Base-by-base conservation (phyloP, 495 filamentous ascomycete species). In the Hypoxylon lienhwacheense region DNA sequence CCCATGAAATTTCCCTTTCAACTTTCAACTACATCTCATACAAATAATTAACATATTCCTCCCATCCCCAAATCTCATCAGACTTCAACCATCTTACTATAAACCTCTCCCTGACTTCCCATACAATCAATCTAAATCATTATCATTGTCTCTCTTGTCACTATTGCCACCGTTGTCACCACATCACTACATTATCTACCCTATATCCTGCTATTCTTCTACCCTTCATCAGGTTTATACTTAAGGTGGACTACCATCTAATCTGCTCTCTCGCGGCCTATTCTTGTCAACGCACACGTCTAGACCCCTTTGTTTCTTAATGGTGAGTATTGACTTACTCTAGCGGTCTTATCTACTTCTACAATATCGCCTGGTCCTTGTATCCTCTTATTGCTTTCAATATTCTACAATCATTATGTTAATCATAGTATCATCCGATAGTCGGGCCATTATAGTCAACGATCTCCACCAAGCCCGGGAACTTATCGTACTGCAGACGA, bases 401-500 rank as follows among this genome's bases (percentile, higher is more conserved):
- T 14, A 28, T 22, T 21, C 20, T 39, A 24, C 1, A 2, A 20
- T 26, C 21, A 26, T 46, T 28, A 29, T 44, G 50, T 29, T 55
- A 33, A 55, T 29, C 12, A 14, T 49, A 34, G 10, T 10, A 50
- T 45, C 26, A 45, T 50, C 29, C n/a, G 35, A 48, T 60, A 87
- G 83, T 85, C 82, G 66, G 78, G 77, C 50, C 81, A 83, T 68
- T 77, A 77, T 64, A 77, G 82, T 65, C 75, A 77, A 57, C 80
- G 75, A 44, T 72, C 78, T 32, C 73, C 79, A 40, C 77, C 76
- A 45, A 76, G 72, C 43, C 73, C 54, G 46, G 47, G 53, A 29
- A 49, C 51, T 34, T 70, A 58, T 51, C 65, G 63, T 58, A 69
- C 64, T n/a, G 71, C 70, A 43, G 67, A 77, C 54, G 72, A 70